Percentiles rank a stretch among this genome's conserved stretches.
These are phyloP conservation scores for Porosira glacialis DNA, from an alignment of 352 stramenopile species.

Conservation along the genomic window DNA sequence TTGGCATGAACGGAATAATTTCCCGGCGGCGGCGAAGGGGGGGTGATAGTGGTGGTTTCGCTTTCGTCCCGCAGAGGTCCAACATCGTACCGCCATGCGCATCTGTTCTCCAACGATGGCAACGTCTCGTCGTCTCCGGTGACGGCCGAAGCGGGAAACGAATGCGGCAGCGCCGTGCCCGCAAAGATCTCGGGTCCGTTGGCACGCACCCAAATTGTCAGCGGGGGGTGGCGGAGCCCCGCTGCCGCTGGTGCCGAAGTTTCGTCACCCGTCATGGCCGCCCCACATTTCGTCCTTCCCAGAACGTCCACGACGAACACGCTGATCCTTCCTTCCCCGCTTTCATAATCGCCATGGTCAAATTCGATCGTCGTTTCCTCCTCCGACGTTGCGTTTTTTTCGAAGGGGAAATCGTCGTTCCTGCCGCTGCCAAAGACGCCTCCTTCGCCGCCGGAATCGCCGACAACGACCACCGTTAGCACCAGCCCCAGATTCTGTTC, in stretches of 20 bases:
- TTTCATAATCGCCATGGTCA: too few relatives aligned
- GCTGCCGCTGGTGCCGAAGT: too few relatives aligned
- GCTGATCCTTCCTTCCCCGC: too few relatives aligned
- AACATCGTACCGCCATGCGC: conserved; percentile 34
- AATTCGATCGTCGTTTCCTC: too few relatives aligned
- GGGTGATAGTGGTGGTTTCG: too few relatives aligned
- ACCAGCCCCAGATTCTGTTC: conserved; percentile 29
- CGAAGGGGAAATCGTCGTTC: neutral
- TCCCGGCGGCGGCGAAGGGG: too few relatives aligned
- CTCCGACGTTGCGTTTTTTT: conserved; percentile 6
- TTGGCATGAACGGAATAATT: conserved; percentile 45
- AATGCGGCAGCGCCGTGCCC: conserved; percentile 28
- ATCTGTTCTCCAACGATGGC: too few relatives aligned
- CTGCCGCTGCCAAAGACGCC: neutral
- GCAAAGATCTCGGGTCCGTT: conserved; percentile 53
- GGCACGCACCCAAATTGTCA: conserved; percentile 56
- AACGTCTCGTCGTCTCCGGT: too few relatives aligned
- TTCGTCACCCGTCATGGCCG: neutral
- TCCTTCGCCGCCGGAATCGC: neutral
- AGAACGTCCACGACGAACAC: conserved; percentile 34
- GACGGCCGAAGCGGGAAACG: neutral
- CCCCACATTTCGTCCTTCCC: conserved; percentile 21
- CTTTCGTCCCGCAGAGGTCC: conserved; percentile 3
- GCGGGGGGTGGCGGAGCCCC: conserved; percentile 23
- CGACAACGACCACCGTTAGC: conserved; percentile 23